These are phyloP conservation scores for Fusarium sp. DNA, from an alignment of 2,329 filamentous ascomycete species.

Conservation along the genomic window DNA sequence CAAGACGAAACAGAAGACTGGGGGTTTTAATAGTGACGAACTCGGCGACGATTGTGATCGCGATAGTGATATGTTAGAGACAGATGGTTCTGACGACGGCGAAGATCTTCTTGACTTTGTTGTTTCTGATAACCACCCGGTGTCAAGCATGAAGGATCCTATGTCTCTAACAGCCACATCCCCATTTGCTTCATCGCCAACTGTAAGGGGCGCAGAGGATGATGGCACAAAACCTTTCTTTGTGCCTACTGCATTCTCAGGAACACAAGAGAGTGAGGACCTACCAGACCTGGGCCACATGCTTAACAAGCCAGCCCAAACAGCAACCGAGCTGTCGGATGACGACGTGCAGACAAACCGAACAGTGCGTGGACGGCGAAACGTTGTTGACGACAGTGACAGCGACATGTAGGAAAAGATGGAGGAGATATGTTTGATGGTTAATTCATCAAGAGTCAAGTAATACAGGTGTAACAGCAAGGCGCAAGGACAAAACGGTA, in stretches of 20 bases:
- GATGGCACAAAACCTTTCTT: constrained; percentile 50
- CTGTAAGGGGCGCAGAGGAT: constrained; percentile 24
- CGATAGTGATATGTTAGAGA: constrained; percentile 61
- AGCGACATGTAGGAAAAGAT: constrained; percentile 35
- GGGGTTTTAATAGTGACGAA: constrained; percentile 59
- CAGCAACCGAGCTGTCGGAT: constrained; percentile 25
- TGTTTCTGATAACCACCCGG: constrained; percentile 60
- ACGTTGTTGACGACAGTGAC: constrained; percentile 50
- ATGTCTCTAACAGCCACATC: constrained; percentile 47
- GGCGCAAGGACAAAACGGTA: constrained; percentile 20
- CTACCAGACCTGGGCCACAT: constrained; percentile 53
- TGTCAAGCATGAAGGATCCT: constrained; percentile 53
- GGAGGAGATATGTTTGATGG: not conserved
- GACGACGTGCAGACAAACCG: constrained; percentile 37
- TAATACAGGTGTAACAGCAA: constrained; percentile 5
- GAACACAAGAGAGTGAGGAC: constrained; percentile 57
- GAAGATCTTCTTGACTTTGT: constrained; percentile 68
- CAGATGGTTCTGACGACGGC: constrained; percentile 61
- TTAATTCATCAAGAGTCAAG: constrained; percentile 9
- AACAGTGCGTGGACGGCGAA: constrained; percentile 44
- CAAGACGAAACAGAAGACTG: constrained; percentile 39
- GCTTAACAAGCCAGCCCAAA: constrained; percentile 23
- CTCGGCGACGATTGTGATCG: constrained; percentile 64
- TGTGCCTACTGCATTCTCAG: constrained; percentile 54
- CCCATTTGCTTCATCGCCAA: constrained; percentile 35